Base-by-base conservation (phyloP, 768 basidiomycete genomes). In the Collybia mongolica region DNA sequence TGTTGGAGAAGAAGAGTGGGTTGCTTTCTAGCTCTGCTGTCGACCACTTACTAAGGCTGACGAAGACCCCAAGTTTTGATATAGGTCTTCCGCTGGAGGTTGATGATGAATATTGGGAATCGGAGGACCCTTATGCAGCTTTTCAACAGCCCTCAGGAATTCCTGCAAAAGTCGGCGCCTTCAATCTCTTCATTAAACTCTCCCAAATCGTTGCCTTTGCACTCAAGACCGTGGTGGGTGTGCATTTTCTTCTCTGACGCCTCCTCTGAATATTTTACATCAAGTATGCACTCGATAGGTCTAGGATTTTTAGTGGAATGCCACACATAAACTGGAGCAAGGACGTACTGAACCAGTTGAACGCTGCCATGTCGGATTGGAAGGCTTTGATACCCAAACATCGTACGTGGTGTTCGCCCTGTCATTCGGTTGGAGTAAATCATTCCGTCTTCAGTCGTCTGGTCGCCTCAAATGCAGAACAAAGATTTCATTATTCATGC, bases 21-120 rank as follows among this genome's bases (percentile, higher is more conserved):
- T 62, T 11, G 24, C 38, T 42, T 8, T 11, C 19, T n/a, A 40
- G 17, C 42, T 41, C 12, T 46, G 5, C n/a, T 23, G 12, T 41
- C 38, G 32, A 22, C 43, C 40, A 26, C 35, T 18, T 51, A 41
- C 29, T 51, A 28, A 44, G 17, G 32, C 49, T 57, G 26, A 61
- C 39, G 5, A 41, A 35, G 24, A 18, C 29, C 42, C 55, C 14
- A 26, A 93, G 91, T 63, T 91, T 90, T 61, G 93, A 95, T 62
- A 71, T 87, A 22, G 91, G 91, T 40, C 69, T 89, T 28, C 90
- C 90, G 36, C 74, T 89, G 11, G 90, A 92, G 64, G 85, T 93
- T 12, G 90, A 95, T 55, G 86, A 88, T 57, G 81, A 85, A 54
- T 91, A 83, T 61, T 94, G 90, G 90, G 78, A 82, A 53, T 68